phyloP scores from a whole-genome alignment of 2,329 filamentous ascomycete species.

The Ilyonectria robusta region DNA sequence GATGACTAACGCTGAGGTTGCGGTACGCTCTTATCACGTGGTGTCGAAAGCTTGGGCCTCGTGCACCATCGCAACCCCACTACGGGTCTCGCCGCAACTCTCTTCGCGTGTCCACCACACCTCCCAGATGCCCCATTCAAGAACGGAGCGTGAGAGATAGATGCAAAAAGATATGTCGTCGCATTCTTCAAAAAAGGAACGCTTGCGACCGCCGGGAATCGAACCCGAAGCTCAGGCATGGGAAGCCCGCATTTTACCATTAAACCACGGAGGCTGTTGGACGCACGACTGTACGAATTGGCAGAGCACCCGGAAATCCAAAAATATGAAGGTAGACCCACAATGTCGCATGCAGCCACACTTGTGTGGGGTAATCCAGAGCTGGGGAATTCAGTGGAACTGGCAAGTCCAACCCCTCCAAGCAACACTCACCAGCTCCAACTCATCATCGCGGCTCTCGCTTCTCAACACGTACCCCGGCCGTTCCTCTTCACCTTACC shows the following conservation, averaged over 20 bases:
- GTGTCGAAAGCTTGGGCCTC: too few species aligned
- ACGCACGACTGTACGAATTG: constrained; percentile 30
- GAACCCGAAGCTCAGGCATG: constrained; percentile 56
- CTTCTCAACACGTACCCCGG: background rate
- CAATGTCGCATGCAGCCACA: background rate
- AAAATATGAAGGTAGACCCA: constrained; percentile 1
- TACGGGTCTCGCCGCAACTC: too few species aligned
- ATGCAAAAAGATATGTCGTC: background rate
- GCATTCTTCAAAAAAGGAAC: constrained; percentile 14
- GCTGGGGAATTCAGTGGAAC: constrained; percentile 14
- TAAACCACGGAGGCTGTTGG: constrained; percentile 53
- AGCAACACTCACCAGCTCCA: constrained; percentile 10
- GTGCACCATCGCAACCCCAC: too few species aligned
- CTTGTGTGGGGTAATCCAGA: constrained; percentile 14
- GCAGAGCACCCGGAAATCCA: background rate
- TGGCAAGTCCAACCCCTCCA: constrained; percentile 23
- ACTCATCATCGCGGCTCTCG: constrained; percentile 7
- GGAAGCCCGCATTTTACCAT: constrained; percentile 58
- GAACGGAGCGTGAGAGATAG: background rate
- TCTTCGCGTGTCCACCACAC: too few species aligned
- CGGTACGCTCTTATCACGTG: too few species aligned
- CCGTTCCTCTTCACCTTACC: background rate
- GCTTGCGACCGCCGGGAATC: constrained; percentile 53
- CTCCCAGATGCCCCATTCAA: background rate
- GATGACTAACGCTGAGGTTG: too few species aligned